Conservation (phyloP, 768 basidiomycete genomes). For the Collybiopsis luxurians region DNA sequence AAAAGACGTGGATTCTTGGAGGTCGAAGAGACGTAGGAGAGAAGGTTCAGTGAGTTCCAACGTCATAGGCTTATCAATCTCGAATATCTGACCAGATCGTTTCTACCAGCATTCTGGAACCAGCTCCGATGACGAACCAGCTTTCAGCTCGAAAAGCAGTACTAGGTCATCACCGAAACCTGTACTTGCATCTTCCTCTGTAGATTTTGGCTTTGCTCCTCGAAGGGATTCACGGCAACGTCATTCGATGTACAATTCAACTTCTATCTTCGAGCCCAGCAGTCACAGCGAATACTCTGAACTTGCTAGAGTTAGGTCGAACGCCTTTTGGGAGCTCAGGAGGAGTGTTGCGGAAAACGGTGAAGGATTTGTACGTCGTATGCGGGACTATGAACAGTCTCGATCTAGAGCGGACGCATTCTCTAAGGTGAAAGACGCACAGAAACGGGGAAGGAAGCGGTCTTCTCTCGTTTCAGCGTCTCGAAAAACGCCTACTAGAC, state of each 20-base stretch:
- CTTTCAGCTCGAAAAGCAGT: constrained; percentile 15
- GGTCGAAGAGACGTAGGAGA: constrained; percentile 52
- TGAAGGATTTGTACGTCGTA: constrained; percentile 65
- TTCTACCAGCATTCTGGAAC: constrained; percentile 13
- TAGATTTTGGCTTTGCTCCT: constrained; percentile 47
- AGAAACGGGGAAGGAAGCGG: constrained; percentile 42
- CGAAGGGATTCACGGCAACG: constrained; percentile 17
- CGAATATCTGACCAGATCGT: neutral
- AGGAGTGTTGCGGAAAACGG: constrained; percentile 61
- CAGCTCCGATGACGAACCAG: constrained; percentile 15
- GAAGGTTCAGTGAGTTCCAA: constrained; percentile 41
- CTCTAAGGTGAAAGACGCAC: constrained; percentile 35
- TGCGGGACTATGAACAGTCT: constrained; percentile 68
- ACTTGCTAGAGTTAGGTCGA: constrained; percentile 49
- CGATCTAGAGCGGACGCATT: constrained; percentile 39
- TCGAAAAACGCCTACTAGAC: constrained; percentile 18
- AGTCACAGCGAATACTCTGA: constrained; percentile 21
- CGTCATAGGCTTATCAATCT: neutral
- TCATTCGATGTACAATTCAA: constrained; percentile 16
- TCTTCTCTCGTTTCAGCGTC: constrained; percentile 21
- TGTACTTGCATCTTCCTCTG: constrained; percentile 44
- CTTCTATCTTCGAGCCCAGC: constrained; percentile 18
- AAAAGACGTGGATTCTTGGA: constrained; percentile 53
- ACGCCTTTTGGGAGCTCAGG: constrained; percentile 65
- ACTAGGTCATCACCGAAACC: constrained; percentile 24